Evolutionary conservation across 345 rosid genomes (phyloP).

Genomic region (Theobroma cacao): DNA sequence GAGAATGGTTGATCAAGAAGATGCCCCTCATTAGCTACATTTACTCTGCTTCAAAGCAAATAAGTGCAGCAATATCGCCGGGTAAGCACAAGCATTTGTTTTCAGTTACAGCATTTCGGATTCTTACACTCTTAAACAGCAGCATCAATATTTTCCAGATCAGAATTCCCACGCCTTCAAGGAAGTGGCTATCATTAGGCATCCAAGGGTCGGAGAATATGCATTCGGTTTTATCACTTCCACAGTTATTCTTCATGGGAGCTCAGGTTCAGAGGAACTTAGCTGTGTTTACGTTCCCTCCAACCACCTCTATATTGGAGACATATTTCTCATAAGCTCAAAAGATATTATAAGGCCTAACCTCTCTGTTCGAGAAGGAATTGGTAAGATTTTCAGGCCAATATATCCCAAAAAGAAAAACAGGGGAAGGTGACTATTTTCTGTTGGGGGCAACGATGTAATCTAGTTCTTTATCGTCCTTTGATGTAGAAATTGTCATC

Average conservation of each 20-base stretch:
- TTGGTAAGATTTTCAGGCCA: conserved; percentile 35
- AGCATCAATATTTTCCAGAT: conserved; percentile 42
- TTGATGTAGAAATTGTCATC: conserved; percentile 57
- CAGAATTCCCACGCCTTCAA: conserved; percentile 72
- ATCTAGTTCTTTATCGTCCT: not conserved
- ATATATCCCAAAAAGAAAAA: not conserved
- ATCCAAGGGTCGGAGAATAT: conserved; percentile 65
- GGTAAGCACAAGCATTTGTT: conserved; percentile 32
- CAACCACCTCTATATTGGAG: conserved; percentile 70
- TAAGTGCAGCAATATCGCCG: conserved; percentile 74
- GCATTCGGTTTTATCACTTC: conserved; percentile 74
- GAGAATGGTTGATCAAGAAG: conserved; percentile 77
- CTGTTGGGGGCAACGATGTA: not conserved
- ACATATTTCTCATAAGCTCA: conserved; percentile 53
- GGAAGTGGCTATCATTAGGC: conserved; percentile 72
- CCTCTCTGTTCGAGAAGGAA: conserved; percentile 62
- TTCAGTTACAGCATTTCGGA: not conserved
- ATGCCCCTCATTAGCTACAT: conserved; percentile 73
- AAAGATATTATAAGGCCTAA: conserved; percentile 67
- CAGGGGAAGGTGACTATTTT: not conserved
- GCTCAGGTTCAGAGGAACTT: conserved; percentile 60
- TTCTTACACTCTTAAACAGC: not conserved
- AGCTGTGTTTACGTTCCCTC: conserved; percentile 67
- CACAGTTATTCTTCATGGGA: conserved; percentile 51
- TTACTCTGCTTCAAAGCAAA: conserved; percentile 77